Percentiles rank a stretch among this genome's conserved stretches.
Conservation (phyloP, 139 green algal genomes). For the Chlorella sp. region DNA sequence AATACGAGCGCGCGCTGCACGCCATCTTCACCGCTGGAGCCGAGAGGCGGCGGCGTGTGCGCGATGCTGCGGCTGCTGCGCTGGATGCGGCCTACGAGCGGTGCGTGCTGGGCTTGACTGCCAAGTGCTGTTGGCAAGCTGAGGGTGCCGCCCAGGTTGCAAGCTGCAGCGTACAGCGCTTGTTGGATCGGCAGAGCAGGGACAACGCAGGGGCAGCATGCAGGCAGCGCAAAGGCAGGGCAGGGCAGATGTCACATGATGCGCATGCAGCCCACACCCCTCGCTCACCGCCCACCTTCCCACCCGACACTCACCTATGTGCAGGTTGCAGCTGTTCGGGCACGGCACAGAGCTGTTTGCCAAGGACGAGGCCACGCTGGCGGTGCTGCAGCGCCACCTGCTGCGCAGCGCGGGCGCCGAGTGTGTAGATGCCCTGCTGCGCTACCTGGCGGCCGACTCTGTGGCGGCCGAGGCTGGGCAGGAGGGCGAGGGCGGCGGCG, state of each 20-base stretch:
- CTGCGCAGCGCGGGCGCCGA: slow-evolving; percentile 62
- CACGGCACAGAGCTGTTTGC: slow-evolving; percentile 61
- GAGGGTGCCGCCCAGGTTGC: no score
- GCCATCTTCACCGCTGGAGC: slow-evolving; percentile 76
- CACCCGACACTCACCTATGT: no score
- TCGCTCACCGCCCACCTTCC: no score
- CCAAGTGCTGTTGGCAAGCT: no score
- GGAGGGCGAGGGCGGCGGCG: neutral
- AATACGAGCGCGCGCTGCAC: slow-evolving; percentile 66
- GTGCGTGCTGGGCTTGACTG: slow-evolving; percentile 29
- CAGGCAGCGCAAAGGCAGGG: no score
- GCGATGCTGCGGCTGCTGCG: slow-evolving; percentile 55
- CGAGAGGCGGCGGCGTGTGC: slow-evolving; percentile 64
- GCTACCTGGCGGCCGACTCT: slow-evolving; percentile 42
- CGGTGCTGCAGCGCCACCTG: slow-evolving; percentile 67
- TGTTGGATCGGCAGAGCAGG: no score
- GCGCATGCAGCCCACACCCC: no score
- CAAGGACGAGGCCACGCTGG: slow-evolving; percentile 45
- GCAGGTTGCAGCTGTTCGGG: slow-evolving; percentile 67
- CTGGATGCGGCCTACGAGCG: slow-evolving; percentile 36
- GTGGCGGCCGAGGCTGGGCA: neutral
- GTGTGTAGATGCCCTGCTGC: slow-evolving; percentile 69
- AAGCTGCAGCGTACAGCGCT: no score
- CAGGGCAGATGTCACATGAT: no score
- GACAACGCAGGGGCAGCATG: no score